Percentiles rank a stretch among this genome's conserved stretches.
These are phyloP conservation scores for Phytophthora megakarya DNA, from an alignment of 352 stramenopile genomes.

Conservation along the genomic window DNA sequence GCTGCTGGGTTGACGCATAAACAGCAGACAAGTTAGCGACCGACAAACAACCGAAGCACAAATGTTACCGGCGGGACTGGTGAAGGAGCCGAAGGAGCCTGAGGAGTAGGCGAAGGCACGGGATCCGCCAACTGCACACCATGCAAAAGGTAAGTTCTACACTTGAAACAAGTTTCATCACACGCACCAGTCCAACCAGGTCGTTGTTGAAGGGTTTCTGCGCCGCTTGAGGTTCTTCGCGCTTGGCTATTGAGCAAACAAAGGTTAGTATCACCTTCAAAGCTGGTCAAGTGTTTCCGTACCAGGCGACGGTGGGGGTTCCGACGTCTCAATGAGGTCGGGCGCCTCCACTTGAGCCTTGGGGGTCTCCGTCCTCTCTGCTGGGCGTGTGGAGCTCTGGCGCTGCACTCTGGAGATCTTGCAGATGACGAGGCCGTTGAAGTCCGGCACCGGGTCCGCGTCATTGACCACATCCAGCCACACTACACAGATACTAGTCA, in stretches of 20 bases:
- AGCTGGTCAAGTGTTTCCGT: background rate
- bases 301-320: conserved; percentile 36
- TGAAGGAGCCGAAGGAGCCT: conserved; percentile 42
- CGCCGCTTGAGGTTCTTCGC: conserved; percentile 45
- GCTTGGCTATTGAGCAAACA: conserved; percentile 44
- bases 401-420: conserved; percentile 80
- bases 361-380: conserved; percentile 42
- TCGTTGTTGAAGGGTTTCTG: conserved; percentile 83
- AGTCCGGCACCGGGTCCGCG: conserved; percentile 72
- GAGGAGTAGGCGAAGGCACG: conserved; percentile 47
- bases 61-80: conserved; percentile 41
- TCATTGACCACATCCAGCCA: conserved; percentile 84
- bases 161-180: background rate
- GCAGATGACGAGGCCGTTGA: conserved; percentile 78
- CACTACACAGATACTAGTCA: conserved; percentile 41
- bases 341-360: conserved; percentile 42
- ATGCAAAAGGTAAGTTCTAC: conserved; percentile 9
- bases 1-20: conserved; percentile 12
- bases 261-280: background rate
- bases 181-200: conserved; percentile 73
- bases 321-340: conserved; percentile 81
- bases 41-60: background rate
- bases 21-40: background rate
- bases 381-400: conserved; percentile 44
- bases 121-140: conserved; percentile 58